Evolutionary conservation across 2,329 filamentous ascomycete species (phyloP).

Genomic region (Claviceps africana): DNA sequence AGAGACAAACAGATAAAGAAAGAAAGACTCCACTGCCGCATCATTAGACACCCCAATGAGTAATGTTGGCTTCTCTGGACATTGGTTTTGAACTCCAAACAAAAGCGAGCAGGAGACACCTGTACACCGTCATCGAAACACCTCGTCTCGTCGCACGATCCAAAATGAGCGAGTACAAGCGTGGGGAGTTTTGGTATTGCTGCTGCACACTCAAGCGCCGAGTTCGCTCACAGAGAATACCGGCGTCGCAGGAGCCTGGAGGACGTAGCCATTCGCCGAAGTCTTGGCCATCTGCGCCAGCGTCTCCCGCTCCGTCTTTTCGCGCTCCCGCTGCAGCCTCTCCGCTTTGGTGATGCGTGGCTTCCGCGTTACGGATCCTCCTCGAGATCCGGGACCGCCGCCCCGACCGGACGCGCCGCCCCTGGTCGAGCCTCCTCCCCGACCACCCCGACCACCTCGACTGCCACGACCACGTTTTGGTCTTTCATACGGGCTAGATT

Average conservation of each 20-base stretch:
- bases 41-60: neutral
- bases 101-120: neutral
- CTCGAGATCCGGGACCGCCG: conserved; percentile 55
- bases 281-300: conserved; percentile 27
- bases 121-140: too few relatives aligned
- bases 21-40: neutral
- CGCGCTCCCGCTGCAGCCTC: conserved; percentile 64
- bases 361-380: conserved; percentile 61
- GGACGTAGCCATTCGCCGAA: conserved; percentile 20
- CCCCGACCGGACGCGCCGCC: conserved; percentile 30
- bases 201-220: conserved; percentile 14
- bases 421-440: conserved; percentile 51
- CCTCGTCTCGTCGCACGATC: too few relatives aligned
- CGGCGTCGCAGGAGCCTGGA: conserved; percentile 24
- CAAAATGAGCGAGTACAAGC: neutral
- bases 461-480: conserved; percentile 52
- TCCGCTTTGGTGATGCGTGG: conserved; percentile 78
- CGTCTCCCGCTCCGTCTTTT: conserved; percentile 62
- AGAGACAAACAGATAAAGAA: neutral
- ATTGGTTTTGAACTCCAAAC: neutral
- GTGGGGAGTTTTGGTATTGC: neutral
- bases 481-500: conserved; percentile 61
- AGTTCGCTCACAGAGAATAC: conserved; percentile 24
- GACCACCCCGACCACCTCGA: conserved; percentile 38
- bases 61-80: neutral